These are phyloP conservation scores for Candida sonorensis DNA, from an alignment of 805 yeast species.

Conservation along the genomic window DNA sequence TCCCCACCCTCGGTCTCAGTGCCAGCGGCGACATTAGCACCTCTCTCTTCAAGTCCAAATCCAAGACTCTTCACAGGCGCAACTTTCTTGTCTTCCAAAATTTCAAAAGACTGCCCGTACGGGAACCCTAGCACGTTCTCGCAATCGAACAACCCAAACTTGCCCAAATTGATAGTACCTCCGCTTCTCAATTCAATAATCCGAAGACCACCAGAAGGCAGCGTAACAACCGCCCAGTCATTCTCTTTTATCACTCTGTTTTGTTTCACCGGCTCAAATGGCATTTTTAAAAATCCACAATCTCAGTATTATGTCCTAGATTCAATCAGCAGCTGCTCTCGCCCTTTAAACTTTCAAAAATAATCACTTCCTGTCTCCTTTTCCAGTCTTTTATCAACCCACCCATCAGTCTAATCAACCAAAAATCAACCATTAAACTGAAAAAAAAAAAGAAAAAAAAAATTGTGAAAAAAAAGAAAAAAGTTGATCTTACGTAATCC, in stretches of 20 bases:
- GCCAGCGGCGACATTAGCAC: conserved; percentile 19
- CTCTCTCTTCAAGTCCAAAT: conserved; percentile 20
- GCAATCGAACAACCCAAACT: conserved; percentile 81
- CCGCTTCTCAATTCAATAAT: conserved; percentile 60
- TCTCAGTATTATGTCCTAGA: neutral
- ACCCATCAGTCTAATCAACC: too few species aligned
- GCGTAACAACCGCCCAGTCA: conserved; percentile 56
- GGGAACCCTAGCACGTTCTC: conserved; percentile 73
- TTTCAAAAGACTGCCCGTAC: conserved; percentile 86
- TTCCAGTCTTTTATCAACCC: too few species aligned
- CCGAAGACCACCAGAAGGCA: conserved; percentile 78
- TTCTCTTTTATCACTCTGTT: conserved; percentile 34
- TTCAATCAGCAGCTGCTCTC: too few species aligned
- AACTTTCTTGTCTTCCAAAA: conserved; percentile 48
- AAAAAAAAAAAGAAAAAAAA: too few species aligned
- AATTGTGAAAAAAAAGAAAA: too few species aligned
- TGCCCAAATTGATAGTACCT: conserved; percentile 69
- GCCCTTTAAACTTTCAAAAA: too few species aligned
- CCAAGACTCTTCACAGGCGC: conserved; percentile 38
- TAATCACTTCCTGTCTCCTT: too few species aligned
- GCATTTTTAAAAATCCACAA: neutral
- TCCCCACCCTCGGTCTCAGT: conserved; percentile 25
- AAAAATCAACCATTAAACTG: too few species aligned
- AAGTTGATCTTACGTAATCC: too few species aligned
- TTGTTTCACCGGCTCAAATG: conserved; percentile 7